Evolutionary conservation across 164 flowering plant genomes (phyloP).

Genomic region (Litsea cubeba): DNA sequence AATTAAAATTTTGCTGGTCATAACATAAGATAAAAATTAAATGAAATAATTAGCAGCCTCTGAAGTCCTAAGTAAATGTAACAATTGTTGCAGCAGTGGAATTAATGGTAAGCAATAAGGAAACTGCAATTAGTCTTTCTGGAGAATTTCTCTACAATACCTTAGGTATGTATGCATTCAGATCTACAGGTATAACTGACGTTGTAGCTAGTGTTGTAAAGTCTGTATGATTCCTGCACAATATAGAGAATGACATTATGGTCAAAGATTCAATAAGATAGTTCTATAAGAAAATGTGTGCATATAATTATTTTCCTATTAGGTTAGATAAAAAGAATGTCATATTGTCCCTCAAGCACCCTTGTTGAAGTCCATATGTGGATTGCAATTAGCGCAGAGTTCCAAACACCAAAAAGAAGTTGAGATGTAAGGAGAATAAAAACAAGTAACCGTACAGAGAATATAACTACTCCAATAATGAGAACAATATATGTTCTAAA

Average conservation of each 20-base stretch:
- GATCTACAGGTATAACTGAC: conserved; percentile 81
- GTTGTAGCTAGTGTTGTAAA: conserved; percentile 76
- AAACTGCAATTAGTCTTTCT: not conserved
- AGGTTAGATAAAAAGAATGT: not conserved
- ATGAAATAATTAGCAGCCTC: not conserved
- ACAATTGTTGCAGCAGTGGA: no score
- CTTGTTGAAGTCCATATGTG: not conserved
- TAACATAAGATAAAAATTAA: not conserved
- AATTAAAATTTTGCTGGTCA: not conserved
- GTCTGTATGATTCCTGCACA: conserved; percentile 60
- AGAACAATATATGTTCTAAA: no score
- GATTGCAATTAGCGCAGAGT: not conserved
- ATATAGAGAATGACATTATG: not conserved
- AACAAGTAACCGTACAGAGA: no score
- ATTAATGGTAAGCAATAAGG: no score
- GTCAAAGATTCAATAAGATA: not conserved
- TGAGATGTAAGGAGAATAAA: not conserved
- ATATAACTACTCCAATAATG: no score
- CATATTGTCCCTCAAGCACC: not conserved
- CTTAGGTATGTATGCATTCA: conserved; percentile 69
- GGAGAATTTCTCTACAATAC: conserved; percentile 24
- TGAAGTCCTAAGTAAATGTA: no score
- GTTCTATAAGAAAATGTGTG: no score
- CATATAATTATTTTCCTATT: not conserved
- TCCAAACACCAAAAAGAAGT: not conserved